phyloP scores from a whole-genome alignment of 2,329 filamentous ascomycete genomes.

The Lasiodiplodia sp. region DNA sequence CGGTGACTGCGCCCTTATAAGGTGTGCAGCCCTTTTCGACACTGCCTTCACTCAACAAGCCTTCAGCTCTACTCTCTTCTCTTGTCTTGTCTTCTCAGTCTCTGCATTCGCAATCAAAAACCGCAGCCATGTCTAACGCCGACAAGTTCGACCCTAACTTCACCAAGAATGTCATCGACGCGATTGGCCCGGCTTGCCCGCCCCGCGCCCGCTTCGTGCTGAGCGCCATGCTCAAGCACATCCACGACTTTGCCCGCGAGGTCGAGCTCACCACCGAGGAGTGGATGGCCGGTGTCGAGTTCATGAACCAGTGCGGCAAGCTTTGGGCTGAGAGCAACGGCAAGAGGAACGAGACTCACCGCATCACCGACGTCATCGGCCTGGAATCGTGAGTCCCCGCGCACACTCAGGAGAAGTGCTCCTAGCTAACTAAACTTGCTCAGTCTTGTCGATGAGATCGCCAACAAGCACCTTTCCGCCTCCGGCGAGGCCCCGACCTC shows the following conservation, averaged over 20 bases:
- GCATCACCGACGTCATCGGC: constrained; percentile 76
- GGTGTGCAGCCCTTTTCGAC: background rate
- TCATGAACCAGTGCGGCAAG: constrained; percentile 77
- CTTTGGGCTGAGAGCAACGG: constrained; percentile 60
- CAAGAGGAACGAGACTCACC: constrained; percentile 76
- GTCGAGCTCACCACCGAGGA: constrained; percentile 79
- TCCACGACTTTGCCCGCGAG: constrained; percentile 81
- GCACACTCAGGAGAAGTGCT: background rate
- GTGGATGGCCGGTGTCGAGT: constrained; percentile 78
- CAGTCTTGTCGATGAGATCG: constrained; percentile 71
- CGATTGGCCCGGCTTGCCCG: constrained; percentile 74
- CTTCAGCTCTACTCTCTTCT: background rate
- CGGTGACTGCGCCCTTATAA: constrained; percentile 3
- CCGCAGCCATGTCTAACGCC: constrained; percentile 18
- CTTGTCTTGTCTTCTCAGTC: background rate
- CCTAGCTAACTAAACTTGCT: background rate
- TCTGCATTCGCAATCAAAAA: background rate
- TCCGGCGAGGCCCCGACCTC: constrained; percentile 71
- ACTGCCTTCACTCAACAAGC: background rate
- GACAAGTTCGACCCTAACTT: constrained; percentile 74
- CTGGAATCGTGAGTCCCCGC: constrained; percentile 68
- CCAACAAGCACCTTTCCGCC: constrained; percentile 69
- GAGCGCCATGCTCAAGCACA: constrained; percentile 69
- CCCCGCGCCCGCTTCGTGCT: constrained; percentile 71
- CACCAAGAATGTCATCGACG: constrained; percentile 75